Evolutionary conservation across 75 land plant genomes (phyloP), one percentile per base, ranked within the genome.

Genomic region (Ceratopteris richardii): DNA sequence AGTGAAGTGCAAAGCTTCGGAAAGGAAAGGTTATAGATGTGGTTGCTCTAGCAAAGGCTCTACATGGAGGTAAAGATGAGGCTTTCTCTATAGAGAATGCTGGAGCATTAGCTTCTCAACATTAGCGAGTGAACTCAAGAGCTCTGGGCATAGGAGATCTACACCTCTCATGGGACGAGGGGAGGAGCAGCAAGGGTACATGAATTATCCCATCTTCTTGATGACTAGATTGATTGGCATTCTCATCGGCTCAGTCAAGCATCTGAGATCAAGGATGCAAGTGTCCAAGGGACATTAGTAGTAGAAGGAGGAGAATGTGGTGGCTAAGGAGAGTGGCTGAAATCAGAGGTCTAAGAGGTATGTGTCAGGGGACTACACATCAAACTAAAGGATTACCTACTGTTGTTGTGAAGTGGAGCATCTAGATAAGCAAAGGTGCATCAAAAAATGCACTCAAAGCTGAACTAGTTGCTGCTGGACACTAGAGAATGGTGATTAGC

Each of bases 151-250:
- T 60, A 77, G 89, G 25, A 60, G 88, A 2, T 68, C 81, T 16
- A 84, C 85, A 29, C 69, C 69, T 66, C 89, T 88, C 1, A 66
- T 68, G 46, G 54, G 52, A 12, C 71, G 93, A 28, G 59, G 84
- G 60, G 88, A 84, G 37, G 81, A 83, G 21, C 88, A 87, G 53
- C 92, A 84, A 69, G 84, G 84, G 67, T 73, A 84, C 46, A 59
- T 87, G 52, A 81, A 78, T 66, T 80, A 84, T 37, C 92, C 92
- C 24, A 62, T 84, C 30, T 82, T 87, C 23, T 88, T 88, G 1
- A 84, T 88, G 42, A 87, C 88, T 5, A 87, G 88, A 42, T 84
- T 87, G 87, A 87, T 84, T 81, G 91, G 93, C 60, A 88, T 88
- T 85, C 69, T 88, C 56, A 88, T 90, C 7, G 93, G 93, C 9